Evolutionary conservation across 129 eudicot species (phyloP), one percentile per base, ranked within the genome.

Genomic region (Deinandra increscens): DNA sequence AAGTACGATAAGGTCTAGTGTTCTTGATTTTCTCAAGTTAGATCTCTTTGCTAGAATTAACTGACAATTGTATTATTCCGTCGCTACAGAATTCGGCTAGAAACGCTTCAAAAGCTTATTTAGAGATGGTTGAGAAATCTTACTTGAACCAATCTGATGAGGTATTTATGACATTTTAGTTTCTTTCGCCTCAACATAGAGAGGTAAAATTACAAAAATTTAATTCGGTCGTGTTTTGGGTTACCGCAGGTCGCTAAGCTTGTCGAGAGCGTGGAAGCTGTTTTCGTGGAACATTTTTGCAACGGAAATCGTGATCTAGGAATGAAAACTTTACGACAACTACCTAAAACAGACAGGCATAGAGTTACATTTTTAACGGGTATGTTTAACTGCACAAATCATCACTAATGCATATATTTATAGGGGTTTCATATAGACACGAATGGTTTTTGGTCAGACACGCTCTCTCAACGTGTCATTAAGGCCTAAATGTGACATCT

Each of bases 1-100:
- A 87, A 87, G 65, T 87, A 87, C 23, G 90, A 84, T 70, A 87
- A 84, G 90, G 90, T 84, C 26, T 64, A 5, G 6, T n/a, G 9
- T 48, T 72, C 37, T 49, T 62, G 23, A 3, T 7, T 15, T 4
- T 45, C 7, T 5, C 3, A 3, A 22, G 19, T 36, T 39, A 18
- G 48, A 19, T 18, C 7, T 20, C 3, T 31, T 3, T 5, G 2
- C 8, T 64, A 0, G 8, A 45, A 5, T n/a, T n/a, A 14, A 15
- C 55, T 76, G n/a, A 66, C 39, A 46, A 2, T 64, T 68, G 8
- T 19, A 42, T 9, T 67, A 42, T 9, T 67, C 22, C 10, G 7
- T 76, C 62, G 51, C 7, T 63, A 58, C 70, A 84, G 94, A 71
- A 66, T 42, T 82, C 90, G 37, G 82, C 95, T 29, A 87, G 95